A percentile compares a stretch with the other conserved stretches of the same genome.
phyloP scores from a whole-genome alignment of 169 alveolate genomes.

The Plasmodium inui region DNA sequence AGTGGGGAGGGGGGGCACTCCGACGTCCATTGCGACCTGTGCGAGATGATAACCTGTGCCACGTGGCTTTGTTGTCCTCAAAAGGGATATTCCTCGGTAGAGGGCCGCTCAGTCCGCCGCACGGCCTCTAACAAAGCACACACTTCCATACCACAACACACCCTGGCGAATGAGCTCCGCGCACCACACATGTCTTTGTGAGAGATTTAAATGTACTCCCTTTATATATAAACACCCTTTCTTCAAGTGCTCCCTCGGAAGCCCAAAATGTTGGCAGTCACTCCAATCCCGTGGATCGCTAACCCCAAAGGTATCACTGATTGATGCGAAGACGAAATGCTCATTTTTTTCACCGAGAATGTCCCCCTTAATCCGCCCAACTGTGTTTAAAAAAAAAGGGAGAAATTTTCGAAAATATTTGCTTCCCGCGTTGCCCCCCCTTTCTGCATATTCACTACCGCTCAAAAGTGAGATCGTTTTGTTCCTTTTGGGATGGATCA shows the following conservation, averaged over 20 bases:
- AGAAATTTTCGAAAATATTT: background rate
- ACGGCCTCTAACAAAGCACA: background rate
- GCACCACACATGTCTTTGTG: background rate
- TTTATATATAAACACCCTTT: background rate
- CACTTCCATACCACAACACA: background rate
- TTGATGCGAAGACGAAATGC: background rate
- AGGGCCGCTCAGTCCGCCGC: background rate
- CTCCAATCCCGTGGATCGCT: background rate
- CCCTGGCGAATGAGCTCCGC: too few relatives aligned
- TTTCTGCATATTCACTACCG: background rate
- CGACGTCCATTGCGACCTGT: too few relatives aligned
- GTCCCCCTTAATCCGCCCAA: background rate
- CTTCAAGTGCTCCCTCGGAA: background rate
- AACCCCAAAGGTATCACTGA: background rate
- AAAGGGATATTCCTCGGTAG: background rate
- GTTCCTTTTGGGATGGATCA: background rate
- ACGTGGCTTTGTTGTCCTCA: background rate
- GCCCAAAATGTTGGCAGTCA: background rate
- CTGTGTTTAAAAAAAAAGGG: background rate
- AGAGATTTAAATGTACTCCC: background rate
- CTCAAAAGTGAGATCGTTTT: background rate
- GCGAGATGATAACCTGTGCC: too few relatives aligned
- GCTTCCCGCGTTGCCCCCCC: background rate
- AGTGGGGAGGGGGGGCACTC: too few relatives aligned
- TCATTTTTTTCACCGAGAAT: background rate